Base-by-base conservation (phyloP, 768 basidiomycete genomes). In the Cystofilobasidium bisporidii region DNA sequence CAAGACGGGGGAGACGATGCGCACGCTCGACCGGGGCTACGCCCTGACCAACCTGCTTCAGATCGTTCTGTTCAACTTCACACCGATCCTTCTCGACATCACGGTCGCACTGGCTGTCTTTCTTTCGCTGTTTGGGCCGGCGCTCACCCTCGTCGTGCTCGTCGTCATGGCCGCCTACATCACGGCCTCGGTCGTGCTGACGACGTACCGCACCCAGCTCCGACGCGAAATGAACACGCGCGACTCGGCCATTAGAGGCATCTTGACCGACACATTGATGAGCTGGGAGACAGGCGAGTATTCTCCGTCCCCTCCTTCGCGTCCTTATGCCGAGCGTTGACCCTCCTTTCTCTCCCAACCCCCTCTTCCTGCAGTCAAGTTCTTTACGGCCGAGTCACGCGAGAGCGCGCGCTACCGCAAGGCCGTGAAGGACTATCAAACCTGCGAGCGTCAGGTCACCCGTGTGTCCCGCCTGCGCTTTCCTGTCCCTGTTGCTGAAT, bases 21-120 rank as follows among this genome's bases (percentile, higher is more conserved):
- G 87, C 26, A 88, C 91, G 63, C 70, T 78, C 41, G 76, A 76
- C 64, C 58, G 89, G 64, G 88, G 90, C 4, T 86, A 86, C 32
- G 88, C 89, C 0, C 89, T 94, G 75, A 93, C 92, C 77, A 86
- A 83, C 71, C 84, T 86, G 3, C 81, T 91, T 67, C 86, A 89
- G 84, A 80, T 89, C 30, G 77, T 94, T 38, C 75, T 92, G n/a
- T 93, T 93, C 82, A 87, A 83, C 70, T 84, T 91, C 70, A 73
- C 86, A 32, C 92, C 92, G 0, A 89, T 87, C 15, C 83, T 93
- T 68, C 78, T 91, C 60, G 94, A 97, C 75, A 86, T 88, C 55
- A 41, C 75, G 47, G 74, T 79, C 53, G 76, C 72, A 0, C 75
- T 78, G 45, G 73, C 73, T 15, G 71, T 78, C 28, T 75, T 79